Evolutionary conservation across 331 rosid species (phyloP).

Genomic region (Malus hybrid): DNA sequence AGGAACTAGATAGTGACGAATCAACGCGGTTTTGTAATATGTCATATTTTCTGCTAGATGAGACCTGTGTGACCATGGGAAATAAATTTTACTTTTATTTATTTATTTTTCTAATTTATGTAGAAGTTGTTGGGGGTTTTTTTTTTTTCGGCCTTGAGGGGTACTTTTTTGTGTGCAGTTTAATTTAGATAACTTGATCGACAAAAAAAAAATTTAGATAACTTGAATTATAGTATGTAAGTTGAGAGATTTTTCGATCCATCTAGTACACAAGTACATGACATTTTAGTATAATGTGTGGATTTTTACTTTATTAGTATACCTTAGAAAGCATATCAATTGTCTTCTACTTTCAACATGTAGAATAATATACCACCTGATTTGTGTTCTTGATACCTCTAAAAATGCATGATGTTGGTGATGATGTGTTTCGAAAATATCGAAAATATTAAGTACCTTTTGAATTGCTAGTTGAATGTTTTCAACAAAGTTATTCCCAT

Average conservation of each 20-base stretch:
- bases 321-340: no score
- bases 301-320: neutral
- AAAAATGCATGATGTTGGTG: no score
- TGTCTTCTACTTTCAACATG: no score
- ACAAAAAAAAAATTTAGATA: neutral
- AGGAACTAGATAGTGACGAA: slow-evolving; percentile 1
- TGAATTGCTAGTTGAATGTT: neutral
- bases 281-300: no score
- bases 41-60: neutral
- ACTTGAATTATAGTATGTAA: no score
- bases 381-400: neutral
- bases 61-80: neutral
- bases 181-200: neutral
- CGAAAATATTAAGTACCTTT: neutral
- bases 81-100: neutral
- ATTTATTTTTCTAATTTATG: neutral
- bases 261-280: no score
- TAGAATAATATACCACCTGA: neutral
- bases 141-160: neutral
- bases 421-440: no score
- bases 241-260: no score
- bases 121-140: neutral
- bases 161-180: neutral
- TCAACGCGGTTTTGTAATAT: slow-evolving; percentile 23
- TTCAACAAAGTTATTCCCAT: neutral